Base-by-base conservation (phyloP, 2,329 filamentous ascomycete species). In the Colletotrichum sublineola region DNA sequence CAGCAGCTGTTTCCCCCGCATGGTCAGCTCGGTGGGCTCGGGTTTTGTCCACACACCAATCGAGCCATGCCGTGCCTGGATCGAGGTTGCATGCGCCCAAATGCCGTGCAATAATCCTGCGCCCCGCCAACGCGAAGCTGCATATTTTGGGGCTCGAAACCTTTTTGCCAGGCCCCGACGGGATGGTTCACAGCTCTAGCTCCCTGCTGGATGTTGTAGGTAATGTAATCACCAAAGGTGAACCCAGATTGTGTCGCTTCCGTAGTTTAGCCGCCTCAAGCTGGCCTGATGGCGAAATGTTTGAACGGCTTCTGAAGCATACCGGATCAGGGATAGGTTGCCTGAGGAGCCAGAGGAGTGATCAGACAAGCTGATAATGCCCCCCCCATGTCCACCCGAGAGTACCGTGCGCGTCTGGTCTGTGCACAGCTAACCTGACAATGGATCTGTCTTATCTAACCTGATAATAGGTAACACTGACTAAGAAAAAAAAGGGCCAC, bases 11-110 rank as follows among this genome's bases (percentile, higher is more conserved):
- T 50, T 63, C 63, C 64, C 68, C 52, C 68, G 58, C 68, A 68
- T 61, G 42, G 63, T 62, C 64, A 50, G 64, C 64, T 62, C 2
- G 46, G 9, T 24, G 29, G 48, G 50, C 48, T 36, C 63, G 33
- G 29, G 29, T 48, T 18, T 33, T n/a, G 6, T 20, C 20, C 24
- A 24, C 56, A 36, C 58, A 24, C 20, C 18, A 46, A 36, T 20
- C 29, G 20, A 46, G 44, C 44, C 60, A 62, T 33, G 33, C 44
- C 7, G 24, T 29, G 7, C 58, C 31, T 29, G 31, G 44, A 29
- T 62, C 44, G 42, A 68, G 64, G 57, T 68, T 52, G 52, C 64
- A 63, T 71, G 68, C 68, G 52, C 38, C 46, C 64, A 63, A 71
- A 29, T 71, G 68, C 64, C 68, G 68, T 57, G 57, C 50, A 40